phyloP scores from a whole-genome alignment of 1,139 yeast species.

The Suhomyces panamericanus region DNA sequence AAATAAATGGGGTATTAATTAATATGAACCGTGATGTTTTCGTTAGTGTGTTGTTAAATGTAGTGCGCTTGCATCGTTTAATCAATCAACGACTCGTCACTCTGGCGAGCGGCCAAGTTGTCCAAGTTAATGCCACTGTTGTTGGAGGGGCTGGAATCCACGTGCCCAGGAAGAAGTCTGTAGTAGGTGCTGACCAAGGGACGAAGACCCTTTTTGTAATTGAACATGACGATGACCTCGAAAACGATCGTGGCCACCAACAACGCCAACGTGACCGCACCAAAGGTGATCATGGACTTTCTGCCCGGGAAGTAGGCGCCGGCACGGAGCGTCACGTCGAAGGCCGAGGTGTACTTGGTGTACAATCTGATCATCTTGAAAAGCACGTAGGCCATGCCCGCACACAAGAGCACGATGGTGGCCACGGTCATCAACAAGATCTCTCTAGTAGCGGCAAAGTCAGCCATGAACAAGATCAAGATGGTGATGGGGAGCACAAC shows the following conservation, averaged over 20 bases:
- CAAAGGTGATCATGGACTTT: constrained; percentile 49
- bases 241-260: constrained; percentile 38
- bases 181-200: constrained; percentile 30
- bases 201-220: constrained; percentile 44
- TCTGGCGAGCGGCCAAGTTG: not conserved
- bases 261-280: constrained; percentile 45
- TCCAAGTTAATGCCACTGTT: constrained; percentile 3
- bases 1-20: too few relatives aligned
- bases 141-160: not conserved
- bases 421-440: constrained; percentile 26
- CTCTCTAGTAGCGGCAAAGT: constrained; percentile 44
- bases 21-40: too few relatives aligned
- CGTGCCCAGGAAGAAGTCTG: constrained; percentile 21
- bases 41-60: too few relatives aligned
- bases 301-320: constrained; percentile 50
- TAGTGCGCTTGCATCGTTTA: not conserved
- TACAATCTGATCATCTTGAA: constrained; percentile 52
- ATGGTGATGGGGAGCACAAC: constrained; percentile 51
- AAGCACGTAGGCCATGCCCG: constrained; percentile 51
- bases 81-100: constrained; percentile 7
- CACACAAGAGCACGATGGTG: constrained; percentile 36
- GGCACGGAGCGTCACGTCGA: constrained; percentile 18
- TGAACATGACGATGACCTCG: constrained; percentile 36
- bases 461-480: constrained; percentile 37
- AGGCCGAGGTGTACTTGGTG: constrained; percentile 41